Conservation (phyloP, 352 stramenopile species). For the Phytophthora idaei region DNA sequence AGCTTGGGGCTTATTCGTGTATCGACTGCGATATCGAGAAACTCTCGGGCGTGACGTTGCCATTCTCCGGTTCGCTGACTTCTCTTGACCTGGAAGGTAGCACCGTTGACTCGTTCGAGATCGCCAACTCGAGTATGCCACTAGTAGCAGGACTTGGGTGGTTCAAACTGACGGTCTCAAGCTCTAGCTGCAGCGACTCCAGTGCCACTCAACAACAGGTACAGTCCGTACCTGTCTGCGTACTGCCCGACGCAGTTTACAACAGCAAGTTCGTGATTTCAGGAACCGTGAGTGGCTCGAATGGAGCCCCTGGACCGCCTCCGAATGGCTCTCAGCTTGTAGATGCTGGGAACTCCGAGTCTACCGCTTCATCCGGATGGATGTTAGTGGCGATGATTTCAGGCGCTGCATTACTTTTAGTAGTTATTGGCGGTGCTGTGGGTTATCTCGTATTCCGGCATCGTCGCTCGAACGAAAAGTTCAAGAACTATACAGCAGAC, state of each 20-base stretch:
- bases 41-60: conserved; percentile 39
- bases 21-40: conserved; percentile 31
- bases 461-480: conserved; percentile 21
- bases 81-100: conserved; percentile 37
- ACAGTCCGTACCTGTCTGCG: conserved; percentile 29
- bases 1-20: conserved; percentile 38
- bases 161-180: conserved; percentile 31
- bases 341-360: neutral
- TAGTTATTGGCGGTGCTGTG: conserved; percentile 29
- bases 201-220: conserved; percentile 29
- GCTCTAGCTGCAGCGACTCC: conserved; percentile 32
- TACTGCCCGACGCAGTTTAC: conserved; percentile 42
- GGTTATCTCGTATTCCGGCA: conserved; percentile 39
- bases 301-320: neutral
- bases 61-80: conserved; percentile 27
- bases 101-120: conserved; percentile 32
- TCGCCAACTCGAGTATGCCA: conserved; percentile 29
- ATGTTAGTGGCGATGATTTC: conserved; percentile 53
- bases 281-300: conserved; percentile 1
- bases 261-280: conserved; percentile 37
- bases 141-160: conserved; percentile 15
- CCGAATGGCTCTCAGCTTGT: conserved; percentile 10
- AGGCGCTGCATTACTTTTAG: conserved; percentile 29
- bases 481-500: conserved; percentile 28
- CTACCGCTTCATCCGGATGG: conserved; percentile 27